phyloP scores from a whole-genome alignment of 495 filamentous ascomycete species.

The Paragyromitra xinjiangensis region DNA sequence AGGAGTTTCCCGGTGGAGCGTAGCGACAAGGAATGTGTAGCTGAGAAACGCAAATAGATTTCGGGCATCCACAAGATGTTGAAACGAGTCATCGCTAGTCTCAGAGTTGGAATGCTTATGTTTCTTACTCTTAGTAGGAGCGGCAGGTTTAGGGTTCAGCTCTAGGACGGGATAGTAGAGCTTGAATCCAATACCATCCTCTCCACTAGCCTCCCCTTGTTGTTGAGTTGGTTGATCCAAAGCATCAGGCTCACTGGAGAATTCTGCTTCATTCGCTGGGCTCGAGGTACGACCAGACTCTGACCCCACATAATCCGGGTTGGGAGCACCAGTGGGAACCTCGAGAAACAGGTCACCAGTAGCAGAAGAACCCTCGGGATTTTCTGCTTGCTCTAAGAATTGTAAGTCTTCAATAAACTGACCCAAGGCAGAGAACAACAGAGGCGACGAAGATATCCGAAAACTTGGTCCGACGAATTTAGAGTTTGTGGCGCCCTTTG shows the following conservation, averaged over 20 bases:
- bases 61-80: slow-evolving; percentile 74
- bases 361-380: slow-evolving; percentile 60
- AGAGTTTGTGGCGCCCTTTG: slow-evolving; percentile 70
- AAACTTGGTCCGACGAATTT: slow-evolving; percentile 82
- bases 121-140: slow-evolving; percentile 31
- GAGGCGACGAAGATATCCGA: slow-evolving; percentile 71
- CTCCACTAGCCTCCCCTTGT: slow-evolving; percentile 52
- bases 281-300: slow-evolving; percentile 4
- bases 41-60: slow-evolving; percentile 92
- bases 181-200: slow-evolving; percentile 46
- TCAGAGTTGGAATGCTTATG: slow-evolving; percentile 59
- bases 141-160: slow-evolving; percentile 60
- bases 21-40: slow-evolving; percentile 81
- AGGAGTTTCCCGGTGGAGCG: slow-evolving; percentile 69
- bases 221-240: slow-evolving; percentile 71
- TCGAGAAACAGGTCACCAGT: slow-evolving; percentile 60
- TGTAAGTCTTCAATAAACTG: slow-evolving; percentile 66
- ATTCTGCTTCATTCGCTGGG: slow-evolving; percentile 45
- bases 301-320: slow-evolving; percentile 9
- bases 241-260: slow-evolving; percentile 53
- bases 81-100: slow-evolving; percentile 68
- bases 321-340: slow-evolving; percentile 35
- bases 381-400: slow-evolving; percentile 59
- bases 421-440: slow-evolving; percentile 73
- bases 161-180: slow-evolving; percentile 62